These are phyloP conservation scores for Oxytropis ochrocephala DNA, from an alignment of 306 rosid genomes.

Conservation along the genomic window DNA sequence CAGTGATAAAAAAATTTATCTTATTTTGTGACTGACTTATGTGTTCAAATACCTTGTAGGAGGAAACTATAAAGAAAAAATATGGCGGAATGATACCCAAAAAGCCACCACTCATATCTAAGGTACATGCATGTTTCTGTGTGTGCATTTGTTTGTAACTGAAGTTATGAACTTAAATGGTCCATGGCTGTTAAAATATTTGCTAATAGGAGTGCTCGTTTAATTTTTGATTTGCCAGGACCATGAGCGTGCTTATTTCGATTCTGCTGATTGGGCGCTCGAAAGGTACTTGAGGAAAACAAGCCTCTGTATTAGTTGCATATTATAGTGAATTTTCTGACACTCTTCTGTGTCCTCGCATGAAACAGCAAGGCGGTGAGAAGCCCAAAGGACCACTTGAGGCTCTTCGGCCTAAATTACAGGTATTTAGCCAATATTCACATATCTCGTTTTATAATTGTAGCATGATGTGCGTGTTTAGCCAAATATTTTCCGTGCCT, in stretches of 20 bases:
- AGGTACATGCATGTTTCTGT: conserved; percentile 38
- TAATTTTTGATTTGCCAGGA: conserved; percentile 47
- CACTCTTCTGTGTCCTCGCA: conserved; percentile 12
- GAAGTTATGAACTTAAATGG: not conserved
- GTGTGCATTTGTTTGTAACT: not conserved
- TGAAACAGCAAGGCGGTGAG: conserved; percentile 80
- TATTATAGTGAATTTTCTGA: conserved; percentile 20
- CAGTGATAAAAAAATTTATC: not conserved
- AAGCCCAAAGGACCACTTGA: conserved; percentile 99
- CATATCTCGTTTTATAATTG: not conserved
- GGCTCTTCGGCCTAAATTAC: conserved; percentile 91
- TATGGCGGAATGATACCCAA: conserved; percentile 89
- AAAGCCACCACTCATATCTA: conserved; percentile 86
- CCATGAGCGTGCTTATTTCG: conserved; percentile 96
- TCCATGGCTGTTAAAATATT: not conserved
- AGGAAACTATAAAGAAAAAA: conserved; percentile 70
- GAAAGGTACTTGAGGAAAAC: conserved; percentile 60
- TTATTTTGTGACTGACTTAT: conserved; percentile 16
- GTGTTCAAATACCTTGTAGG: conserved; percentile 46
- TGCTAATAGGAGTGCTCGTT: not conserved
- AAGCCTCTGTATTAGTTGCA: not conserved
- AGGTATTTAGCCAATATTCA: conserved; percentile 42
- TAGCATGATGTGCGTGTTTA: not conserved
- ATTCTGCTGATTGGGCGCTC: conserved; percentile 99
- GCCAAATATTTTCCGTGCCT: not conserved